These are phyloP conservation scores for Penicillium egyptiacum DNA, from an alignment of 495 filamentous ascomycete genomes.

Conservation along the genomic window DNA sequence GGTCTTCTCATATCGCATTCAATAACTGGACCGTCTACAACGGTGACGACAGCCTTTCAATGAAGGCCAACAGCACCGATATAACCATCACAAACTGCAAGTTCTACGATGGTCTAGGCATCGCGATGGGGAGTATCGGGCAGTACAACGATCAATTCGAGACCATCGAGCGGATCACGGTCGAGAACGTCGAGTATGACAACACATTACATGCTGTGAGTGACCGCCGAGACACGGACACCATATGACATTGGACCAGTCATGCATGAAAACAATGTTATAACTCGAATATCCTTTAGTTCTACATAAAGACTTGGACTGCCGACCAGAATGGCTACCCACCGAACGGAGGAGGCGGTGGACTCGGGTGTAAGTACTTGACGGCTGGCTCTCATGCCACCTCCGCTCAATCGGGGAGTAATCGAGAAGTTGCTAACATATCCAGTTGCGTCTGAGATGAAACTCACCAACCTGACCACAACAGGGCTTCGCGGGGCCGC, in stretches of 20 bases:
- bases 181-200: constrained; percentile 32
- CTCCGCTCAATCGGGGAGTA: background rate
- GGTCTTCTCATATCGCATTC: constrained; percentile 33
- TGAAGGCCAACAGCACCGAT: constrained; percentile 43
- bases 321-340: constrained; percentile 45
- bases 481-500: constrained; percentile 30
- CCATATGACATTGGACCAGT: background rate
- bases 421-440: background rate
- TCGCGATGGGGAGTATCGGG: constrained; percentile 49
- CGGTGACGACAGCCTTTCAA: constrained; percentile 39
- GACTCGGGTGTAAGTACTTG: constrained; percentile 40
- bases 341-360: constrained; percentile 50
- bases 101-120: constrained; percentile 32
- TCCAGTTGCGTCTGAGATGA: constrained; percentile 26
- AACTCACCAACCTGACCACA: constrained; percentile 25
- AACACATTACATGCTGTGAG: constrained; percentile 40
- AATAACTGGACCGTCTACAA: constrained; percentile 38
- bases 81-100: constrained; percentile 37
- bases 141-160: constrained; percentile 42
- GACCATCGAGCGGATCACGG: constrained; percentile 38
- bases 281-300: background rate
- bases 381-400: background rate
- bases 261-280: background rate
- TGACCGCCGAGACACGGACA: background rate
- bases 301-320: constrained; percentile 49